Evolutionary conservation across 495 filamentous ascomycete species (phyloP).

Genomic region (Recurvomyces mirabilis): DNA sequence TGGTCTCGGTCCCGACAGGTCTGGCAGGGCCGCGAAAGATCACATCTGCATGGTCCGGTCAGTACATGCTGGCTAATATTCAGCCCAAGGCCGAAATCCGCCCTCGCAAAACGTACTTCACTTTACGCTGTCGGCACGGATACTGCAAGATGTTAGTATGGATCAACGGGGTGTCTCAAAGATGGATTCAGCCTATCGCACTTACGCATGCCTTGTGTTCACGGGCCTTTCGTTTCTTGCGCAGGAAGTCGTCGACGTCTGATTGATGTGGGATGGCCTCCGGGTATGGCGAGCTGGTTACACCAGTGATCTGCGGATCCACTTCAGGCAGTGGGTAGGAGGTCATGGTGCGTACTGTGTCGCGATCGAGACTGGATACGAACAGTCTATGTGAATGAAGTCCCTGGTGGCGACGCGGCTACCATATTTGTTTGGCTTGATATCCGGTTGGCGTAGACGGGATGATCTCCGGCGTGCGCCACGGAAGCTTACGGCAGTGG

Average conservation of each 20-base stretch:
- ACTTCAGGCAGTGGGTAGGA: slow-evolving; percentile 3
- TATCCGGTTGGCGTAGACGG: no score
- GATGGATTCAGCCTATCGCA: no score
- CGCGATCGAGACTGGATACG: neutral
- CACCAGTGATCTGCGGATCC: slow-evolving; percentile 14
- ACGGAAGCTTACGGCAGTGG: no score
- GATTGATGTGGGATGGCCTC: slow-evolving; percentile 10
- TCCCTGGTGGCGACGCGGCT: no score
- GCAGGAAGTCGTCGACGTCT: slow-evolving; percentile 33
- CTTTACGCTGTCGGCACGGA: slow-evolving; percentile 34
- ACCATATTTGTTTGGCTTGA: no score
- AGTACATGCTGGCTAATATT: neutral
- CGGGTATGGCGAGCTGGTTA: slow-evolving; percentile 3
- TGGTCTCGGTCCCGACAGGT: slow-evolving; percentile 29
- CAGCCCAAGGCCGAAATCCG: neutral
- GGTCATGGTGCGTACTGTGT: slow-evolving; percentile 6
- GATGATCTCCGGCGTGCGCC: no score
- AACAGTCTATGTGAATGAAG: no score
- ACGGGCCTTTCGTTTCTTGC: slow-evolving; percentile 32
- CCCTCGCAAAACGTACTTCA: slow-evolving; percentile 13
- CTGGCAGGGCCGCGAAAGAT: slow-evolving; percentile 19
- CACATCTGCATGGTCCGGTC: slow-evolving; percentile 10
- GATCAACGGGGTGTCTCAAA: no score
- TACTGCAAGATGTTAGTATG: no score
- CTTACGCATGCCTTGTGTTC: slow-evolving; percentile 36